Conservation (phyloP, 345 rosid genomes). For the Combretum micranthum region DNA sequence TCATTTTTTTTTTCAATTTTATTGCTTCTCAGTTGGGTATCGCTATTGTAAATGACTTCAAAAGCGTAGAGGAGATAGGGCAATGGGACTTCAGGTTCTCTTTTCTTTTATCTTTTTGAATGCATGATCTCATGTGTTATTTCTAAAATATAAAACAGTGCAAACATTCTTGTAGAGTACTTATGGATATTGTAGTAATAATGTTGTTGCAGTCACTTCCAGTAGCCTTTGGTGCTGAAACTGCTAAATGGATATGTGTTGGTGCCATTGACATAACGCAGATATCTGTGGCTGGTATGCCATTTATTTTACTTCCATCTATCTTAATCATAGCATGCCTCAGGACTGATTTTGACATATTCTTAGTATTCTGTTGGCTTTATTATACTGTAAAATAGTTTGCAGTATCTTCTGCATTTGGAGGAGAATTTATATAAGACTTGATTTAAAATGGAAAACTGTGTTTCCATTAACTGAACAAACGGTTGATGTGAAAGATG, state of each 20-base stretch:
- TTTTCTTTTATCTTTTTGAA: background rate
- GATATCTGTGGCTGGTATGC: slow-evolving; percentile 80
- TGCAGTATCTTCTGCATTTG: too few species aligned
- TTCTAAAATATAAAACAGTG: background rate
- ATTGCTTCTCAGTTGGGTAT: slow-evolving; percentile 63
- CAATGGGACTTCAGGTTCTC: slow-evolving; percentile 82
- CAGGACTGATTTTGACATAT: too few species aligned
- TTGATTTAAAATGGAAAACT: too few species aligned
- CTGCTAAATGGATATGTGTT: slow-evolving; percentile 98
- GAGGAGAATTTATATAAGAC: too few species aligned
- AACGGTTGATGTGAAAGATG: too few species aligned
- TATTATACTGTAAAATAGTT: too few species aligned
- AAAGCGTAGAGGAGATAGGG: slow-evolving; percentile 96
- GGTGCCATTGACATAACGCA: slow-evolving; percentile 97
- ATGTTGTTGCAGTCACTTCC: slow-evolving; percentile 71
- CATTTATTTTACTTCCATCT: background rate
- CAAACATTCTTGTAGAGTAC: slow-evolving; percentile 1
- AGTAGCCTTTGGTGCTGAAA: slow-evolving; percentile 94
- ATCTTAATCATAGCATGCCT: too few species aligned
- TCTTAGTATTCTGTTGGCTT: too few species aligned
- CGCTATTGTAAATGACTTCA: slow-evolving; percentile 95
- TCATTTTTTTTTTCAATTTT: slow-evolving; percentile 8
- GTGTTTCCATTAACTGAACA: too few species aligned
- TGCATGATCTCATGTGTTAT: background rate
- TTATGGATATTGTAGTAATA: slow-evolving; percentile 1